Evolutionary conservation across 208 protist genomes (phyloP).

Genomic region (Entamoeba histolytica): DNA sequence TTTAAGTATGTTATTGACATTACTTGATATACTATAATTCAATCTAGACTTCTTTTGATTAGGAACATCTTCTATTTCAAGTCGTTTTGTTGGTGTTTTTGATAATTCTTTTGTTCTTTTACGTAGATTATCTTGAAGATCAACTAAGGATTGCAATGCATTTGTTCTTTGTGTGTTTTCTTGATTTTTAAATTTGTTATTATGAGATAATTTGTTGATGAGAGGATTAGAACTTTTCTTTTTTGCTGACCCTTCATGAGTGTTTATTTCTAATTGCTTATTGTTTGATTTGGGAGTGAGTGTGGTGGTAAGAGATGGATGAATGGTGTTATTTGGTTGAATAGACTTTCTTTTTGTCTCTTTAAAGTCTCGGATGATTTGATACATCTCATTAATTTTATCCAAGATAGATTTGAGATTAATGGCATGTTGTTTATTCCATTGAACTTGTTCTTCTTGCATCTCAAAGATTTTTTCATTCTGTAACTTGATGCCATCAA

Average conservation of each 20-base stretch:
- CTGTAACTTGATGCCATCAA: neutral
- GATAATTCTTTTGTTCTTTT: neutral
- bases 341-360: neutral
- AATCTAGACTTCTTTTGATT: neutral
- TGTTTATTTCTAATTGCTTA: neutral
- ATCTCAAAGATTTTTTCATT: neutral
- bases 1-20: neutral
- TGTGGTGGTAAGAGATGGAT: no score
- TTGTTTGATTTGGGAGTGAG: no score
- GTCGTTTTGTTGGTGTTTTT: neutral
- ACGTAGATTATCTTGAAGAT: no score
- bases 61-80: neutral
- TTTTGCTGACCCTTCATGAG: no score
- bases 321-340: neutral
- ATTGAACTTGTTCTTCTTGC: neutral
- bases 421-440: neutral
- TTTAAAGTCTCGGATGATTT: neutral
- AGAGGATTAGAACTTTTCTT: neutral
- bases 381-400: neutral
- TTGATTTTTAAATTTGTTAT: no score
- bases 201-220: neutral
- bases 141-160: neutral
- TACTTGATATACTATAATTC: neutral
- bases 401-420: neutral
- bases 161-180: neutral